phyloP scores from a whole-genome alignment of 2,329 filamentous ascomycete species.

The Fusarium napiforme region DNA sequence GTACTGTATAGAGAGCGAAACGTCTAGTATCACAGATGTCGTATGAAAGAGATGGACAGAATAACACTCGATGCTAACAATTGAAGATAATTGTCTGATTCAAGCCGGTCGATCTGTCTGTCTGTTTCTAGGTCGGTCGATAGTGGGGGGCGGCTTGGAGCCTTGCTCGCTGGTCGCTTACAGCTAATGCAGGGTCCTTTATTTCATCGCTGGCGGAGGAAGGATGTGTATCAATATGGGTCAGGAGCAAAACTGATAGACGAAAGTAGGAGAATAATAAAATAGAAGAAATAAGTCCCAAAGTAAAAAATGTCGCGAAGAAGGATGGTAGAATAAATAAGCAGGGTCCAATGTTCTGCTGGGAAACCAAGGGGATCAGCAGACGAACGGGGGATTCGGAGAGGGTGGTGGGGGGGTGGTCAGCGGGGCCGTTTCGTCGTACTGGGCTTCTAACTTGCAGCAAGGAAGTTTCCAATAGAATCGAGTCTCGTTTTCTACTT shows the following conservation, averaged over 20 bases:
- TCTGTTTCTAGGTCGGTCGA: constrained; percentile 17
- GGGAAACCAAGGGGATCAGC: constrained; percentile 40
- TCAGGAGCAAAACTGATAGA: background rate
- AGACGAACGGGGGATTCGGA: constrained; percentile 35
- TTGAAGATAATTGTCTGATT: constrained; percentile 12
- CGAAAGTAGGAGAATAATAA: constrained; percentile 2
- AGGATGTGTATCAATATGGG: constrained; percentile 7
- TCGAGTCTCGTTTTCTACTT: constrained; percentile 18
- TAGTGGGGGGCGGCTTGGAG: constrained; percentile 29
- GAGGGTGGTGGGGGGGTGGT: constrained; percentile 40
- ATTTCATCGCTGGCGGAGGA: constrained; percentile 39
- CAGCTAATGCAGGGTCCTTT: constrained; percentile 27
- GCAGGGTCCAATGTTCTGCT: constrained; percentile 20
- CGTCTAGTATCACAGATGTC: background rate
- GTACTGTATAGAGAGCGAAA: background rate
- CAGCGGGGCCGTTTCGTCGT: constrained; percentile 40
- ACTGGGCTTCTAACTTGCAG: constrained; percentile 9
- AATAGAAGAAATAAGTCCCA: constrained; percentile 16
- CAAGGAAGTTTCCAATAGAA: constrained; percentile 14
- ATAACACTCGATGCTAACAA: background rate
- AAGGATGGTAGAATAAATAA: constrained; percentile 14
- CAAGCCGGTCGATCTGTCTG: constrained; percentile 11
- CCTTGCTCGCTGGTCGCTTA: constrained; percentile 30
- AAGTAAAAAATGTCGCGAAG: constrained; percentile 23
- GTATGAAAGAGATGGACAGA: background rate